Percentiles rank a stretch among this genome's conserved stretches.
Evolutionary conservation across 2,329 filamentous ascomycete species (phyloP).

Genomic region (Aureobasidium melanogenum): DNA sequence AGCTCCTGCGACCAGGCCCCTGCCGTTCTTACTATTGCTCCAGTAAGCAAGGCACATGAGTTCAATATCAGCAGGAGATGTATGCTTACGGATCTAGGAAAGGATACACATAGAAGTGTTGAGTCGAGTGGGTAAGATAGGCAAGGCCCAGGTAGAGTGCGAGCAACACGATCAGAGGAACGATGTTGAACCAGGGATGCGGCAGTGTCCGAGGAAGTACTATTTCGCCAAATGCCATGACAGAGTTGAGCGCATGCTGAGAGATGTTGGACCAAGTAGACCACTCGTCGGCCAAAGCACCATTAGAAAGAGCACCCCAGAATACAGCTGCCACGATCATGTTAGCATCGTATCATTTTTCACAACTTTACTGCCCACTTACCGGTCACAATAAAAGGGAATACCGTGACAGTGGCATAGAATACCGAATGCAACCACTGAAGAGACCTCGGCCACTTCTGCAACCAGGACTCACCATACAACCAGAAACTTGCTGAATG

Average conservation of each 20-base stretch:
- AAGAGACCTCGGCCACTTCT: constrained; percentile 29
- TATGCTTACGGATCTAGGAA: constrained; percentile 57
- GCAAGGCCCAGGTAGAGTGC: constrained; percentile 64
- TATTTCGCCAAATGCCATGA: constrained; percentile 69
- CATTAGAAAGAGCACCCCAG: constrained; percentile 31
- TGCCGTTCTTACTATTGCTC: constrained; percentile 27
- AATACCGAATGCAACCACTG: constrained; percentile 32
- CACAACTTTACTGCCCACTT: constrained; percentile 16
- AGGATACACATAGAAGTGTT: constrained; percentile 66
- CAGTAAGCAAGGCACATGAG: background rate
- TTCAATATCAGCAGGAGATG: background rate
- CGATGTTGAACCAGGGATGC: constrained; percentile 56
- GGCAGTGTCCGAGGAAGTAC: constrained; percentile 56
- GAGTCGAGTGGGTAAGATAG: constrained; percentile 60
- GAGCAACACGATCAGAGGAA: constrained; percentile 60
- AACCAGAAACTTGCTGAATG: constrained; percentile 60
- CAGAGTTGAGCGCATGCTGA: constrained; percentile 64
- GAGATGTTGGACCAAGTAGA: constrained; percentile 53
- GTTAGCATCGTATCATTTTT: background rate
- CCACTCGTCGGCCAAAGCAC: constrained; percentile 27
- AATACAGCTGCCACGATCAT: constrained; percentile 29
- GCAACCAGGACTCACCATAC: constrained; percentile 28
- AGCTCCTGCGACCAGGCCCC: constrained; percentile 53
- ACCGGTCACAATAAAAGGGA: constrained; percentile 37
- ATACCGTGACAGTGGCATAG: constrained; percentile 35